These are phyloP conservation scores for Poteriospumella lacustris DNA, from an alignment of 108 stramenopile genomes.

Conservation along the genomic window DNA sequence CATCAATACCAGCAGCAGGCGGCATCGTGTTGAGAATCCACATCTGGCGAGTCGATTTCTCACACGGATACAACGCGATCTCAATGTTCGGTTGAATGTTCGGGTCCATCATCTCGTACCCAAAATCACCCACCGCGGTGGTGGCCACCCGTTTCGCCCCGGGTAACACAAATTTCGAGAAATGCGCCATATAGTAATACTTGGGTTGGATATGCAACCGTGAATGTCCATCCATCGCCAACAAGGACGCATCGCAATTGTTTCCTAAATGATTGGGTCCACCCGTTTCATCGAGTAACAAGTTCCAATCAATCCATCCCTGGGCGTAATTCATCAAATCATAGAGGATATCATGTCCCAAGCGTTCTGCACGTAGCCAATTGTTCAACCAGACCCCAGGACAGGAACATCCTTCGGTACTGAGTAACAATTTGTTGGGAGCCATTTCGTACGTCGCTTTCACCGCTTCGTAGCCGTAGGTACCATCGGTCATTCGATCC, in stretches of 20 bases:
- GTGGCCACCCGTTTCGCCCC: background rate
- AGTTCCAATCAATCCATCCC: constrained; percentile 86
- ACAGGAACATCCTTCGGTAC: constrained; percentile 39
- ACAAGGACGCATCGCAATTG: constrained; percentile 75
- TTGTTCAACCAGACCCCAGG: background rate
- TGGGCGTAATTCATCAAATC: constrained; percentile 80
- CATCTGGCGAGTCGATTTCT: constrained; percentile 6
- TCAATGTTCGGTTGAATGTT: constrained; percentile 2
- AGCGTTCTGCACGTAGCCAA: constrained; percentile 66
- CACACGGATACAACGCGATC: constrained; percentile 15
- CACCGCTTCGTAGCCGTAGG: constrained; percentile 68
- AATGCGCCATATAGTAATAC: constrained; percentile 55
- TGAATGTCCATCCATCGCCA: constrained; percentile 47
- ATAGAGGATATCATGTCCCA: constrained; percentile 80
- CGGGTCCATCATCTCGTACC: constrained; percentile 27
- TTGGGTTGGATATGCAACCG: constrained; percentile 66
- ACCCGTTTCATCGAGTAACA: constrained; percentile 60
- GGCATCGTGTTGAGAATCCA: constrained; percentile 14
- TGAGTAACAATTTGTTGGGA: constrained; percentile 37
- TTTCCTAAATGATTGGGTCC: constrained; percentile 88
- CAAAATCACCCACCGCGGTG: background rate
- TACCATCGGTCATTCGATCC: constrained; percentile 80
- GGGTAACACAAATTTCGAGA: constrained; percentile 7
- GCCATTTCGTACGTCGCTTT: constrained; percentile 38
- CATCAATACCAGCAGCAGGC: background rate